phyloP scores from a whole-genome alignment of 805 yeast genomes.

The Nematodospora valgi region DNA sequence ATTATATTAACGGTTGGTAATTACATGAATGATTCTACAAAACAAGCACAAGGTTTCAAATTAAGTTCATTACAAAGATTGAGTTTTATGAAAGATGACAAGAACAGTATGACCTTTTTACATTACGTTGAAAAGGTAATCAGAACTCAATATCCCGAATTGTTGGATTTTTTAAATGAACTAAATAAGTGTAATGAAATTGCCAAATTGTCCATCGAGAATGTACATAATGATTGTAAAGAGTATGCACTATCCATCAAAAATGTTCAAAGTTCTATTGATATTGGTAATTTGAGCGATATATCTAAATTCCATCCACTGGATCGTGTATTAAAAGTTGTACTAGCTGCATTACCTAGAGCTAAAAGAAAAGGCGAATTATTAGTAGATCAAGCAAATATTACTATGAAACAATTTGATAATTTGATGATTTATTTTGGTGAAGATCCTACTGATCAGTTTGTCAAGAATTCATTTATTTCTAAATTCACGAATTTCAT shows the following conservation, averaged over 20 bases:
- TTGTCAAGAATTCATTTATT: slow-evolving; percentile 58
- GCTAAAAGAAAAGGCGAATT: slow-evolving; percentile 52
- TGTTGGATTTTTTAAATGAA: slow-evolving; percentile 60
- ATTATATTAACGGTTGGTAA: slow-evolving; percentile 73
- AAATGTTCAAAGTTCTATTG: slow-evolving; percentile 51
- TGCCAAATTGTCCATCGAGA: slow-evolving; percentile 61
- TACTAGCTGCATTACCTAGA: slow-evolving; percentile 50
- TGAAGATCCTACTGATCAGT: slow-evolving; percentile 57
- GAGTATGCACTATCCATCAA: slow-evolving; percentile 51
- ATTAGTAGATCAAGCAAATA: slow-evolving; percentile 47
- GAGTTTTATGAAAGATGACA: slow-evolving; percentile 67
- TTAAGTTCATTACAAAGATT: slow-evolving; percentile 66
- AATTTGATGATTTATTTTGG: slow-evolving; percentile 68
- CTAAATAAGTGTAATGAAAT: slow-evolving; percentile 49
- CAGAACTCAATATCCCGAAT: slow-evolving; percentile 63
- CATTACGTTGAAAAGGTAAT: slow-evolving; percentile 72
- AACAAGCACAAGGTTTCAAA: slow-evolving; percentile 68
- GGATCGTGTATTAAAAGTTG: slow-evolving; percentile 55
- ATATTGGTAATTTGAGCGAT: slow-evolving; percentile 64
- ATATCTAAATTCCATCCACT: slow-evolving; percentile 60
- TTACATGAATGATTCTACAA: slow-evolving; percentile 70
- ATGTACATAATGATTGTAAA: slow-evolving; percentile 54
- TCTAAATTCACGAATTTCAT: slow-evolving; percentile 58
- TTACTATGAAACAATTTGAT: slow-evolving; percentile 51
- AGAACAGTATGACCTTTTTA: slow-evolving; percentile 65